Percentiles rank a stretch among this genome's conserved stretches.
Conservation (phyloP, 441 rosid species). For the Macaranga tanarius region DNA sequence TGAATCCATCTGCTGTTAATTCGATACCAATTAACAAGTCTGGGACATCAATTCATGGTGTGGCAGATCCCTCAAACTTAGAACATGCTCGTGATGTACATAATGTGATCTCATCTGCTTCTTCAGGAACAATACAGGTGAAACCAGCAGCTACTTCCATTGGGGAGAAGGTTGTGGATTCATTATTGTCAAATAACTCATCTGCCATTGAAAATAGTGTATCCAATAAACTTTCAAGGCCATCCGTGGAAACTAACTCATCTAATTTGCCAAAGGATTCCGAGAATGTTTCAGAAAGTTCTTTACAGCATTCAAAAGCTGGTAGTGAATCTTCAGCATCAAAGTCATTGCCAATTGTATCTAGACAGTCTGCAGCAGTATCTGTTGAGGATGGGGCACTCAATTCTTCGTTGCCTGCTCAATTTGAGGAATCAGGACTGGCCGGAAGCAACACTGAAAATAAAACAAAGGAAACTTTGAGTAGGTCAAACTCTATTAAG, state of each 20-base stretch:
- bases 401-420: slow-evolving; percentile 22
- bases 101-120: slow-evolving; percentile 36
- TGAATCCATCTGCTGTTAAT: slow-evolving; percentile 44
- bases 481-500: slow-evolving; percentile 55
- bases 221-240: slow-evolving; percentile 36
- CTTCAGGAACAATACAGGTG: slow-evolving; percentile 44
- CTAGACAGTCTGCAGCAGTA: slow-evolving; percentile 33
- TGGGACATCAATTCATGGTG: slow-evolving; percentile 39
- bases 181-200: slow-evolving; percentile 25
- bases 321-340: slow-evolving; percentile 36
- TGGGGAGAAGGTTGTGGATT: slow-evolving; percentile 27
- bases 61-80: slow-evolving; percentile 35
- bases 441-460: slow-evolving; percentile 30
- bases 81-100: slow-evolving; percentile 51
- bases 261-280: slow-evolving; percentile 37
- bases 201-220: slow-evolving; percentile 46
- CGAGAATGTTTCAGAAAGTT: slow-evolving; percentile 42
- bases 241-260: slow-evolving; percentile 37
- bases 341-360: slow-evolving; percentile 35
- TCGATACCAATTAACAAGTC: slow-evolving; percentile 42
- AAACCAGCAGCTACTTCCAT: slow-evolving; percentile 38
- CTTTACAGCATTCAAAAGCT: slow-evolving; percentile 40
- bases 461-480: slow-evolving; percentile 41
- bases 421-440: slow-evolving; percentile 32
- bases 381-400: slow-evolving; percentile 28